Conservation (phyloP, 768 basidiomycete species). For the Russula sp. region DNA sequence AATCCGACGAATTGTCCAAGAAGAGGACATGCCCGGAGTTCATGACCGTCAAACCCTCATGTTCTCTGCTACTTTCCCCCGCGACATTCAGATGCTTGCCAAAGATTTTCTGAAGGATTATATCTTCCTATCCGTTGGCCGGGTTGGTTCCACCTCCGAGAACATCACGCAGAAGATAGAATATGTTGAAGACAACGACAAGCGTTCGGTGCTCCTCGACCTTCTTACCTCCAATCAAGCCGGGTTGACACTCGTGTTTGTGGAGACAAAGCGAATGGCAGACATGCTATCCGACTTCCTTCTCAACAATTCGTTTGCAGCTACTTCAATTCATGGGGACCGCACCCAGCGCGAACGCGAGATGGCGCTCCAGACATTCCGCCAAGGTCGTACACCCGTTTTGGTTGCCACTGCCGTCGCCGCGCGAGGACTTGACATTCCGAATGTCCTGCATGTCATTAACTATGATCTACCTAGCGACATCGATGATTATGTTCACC, state of each 20-base stretch:
- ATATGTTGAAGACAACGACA: constrained; percentile 96
- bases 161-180: constrained; percentile 99
- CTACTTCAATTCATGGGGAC: constrained; percentile 98
- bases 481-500: constrained; percentile 99
- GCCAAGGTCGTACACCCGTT: constrained; percentile 90
- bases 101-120: constrained; percentile 98
- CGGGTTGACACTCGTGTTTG: constrained; percentile 92
- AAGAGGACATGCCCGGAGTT: constrained; percentile 97
- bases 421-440: constrained; percentile 98
- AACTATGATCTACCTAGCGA: constrained; percentile 98
- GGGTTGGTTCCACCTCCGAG: constrained; percentile 97
- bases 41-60: constrained; percentile 94
- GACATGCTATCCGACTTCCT: constrained; percentile 98
- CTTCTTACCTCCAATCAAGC: constrained; percentile 76
- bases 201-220: constrained; percentile 94
- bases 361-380: constrained; percentile 92
- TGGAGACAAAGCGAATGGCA: constrained; percentile 99
- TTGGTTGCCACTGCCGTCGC: constrained; percentile 98
- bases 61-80: constrained; percentile 99
- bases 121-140: constrained; percentile 96
- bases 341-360: constrained; percentile 98
- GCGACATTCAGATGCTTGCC: constrained; percentile 96
- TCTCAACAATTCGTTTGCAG: constrained; percentile 73
- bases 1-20: constrained; percentile 96
- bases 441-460: constrained; percentile 97